A percentile compares a stretch with the other conserved stretches of the same genome.
phyloP scores from a whole-genome alignment of 192 early-diverging fungal species.

The Spinellus fusiger region DNA sequence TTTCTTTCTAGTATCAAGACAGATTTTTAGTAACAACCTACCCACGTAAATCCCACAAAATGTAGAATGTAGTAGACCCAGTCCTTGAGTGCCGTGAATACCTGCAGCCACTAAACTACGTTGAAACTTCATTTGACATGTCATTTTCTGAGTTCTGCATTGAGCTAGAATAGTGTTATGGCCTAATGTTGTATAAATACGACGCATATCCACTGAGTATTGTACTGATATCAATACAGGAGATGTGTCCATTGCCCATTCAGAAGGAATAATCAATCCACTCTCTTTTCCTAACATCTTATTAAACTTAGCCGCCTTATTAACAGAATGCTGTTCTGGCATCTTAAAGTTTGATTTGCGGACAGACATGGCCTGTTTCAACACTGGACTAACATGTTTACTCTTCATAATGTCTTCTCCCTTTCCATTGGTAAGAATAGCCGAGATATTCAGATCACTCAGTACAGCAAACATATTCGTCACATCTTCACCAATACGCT shows the following conservation, averaged over 20 bases:
- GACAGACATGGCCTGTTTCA: constrained; percentile 49
- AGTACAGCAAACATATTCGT: constrained; percentile 53
- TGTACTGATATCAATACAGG: constrained; percentile 56
- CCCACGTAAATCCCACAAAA: constrained; percentile 34
- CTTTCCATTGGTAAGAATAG: constrained; percentile 54
- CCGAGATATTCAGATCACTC: constrained; percentile 52
- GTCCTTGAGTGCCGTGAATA: constrained; percentile 11
- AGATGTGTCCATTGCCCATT: constrained; percentile 39
- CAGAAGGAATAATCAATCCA: constrained; percentile 43
- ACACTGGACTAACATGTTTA: constrained; percentile 45
- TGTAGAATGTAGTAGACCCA: constrained; percentile 20
- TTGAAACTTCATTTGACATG: constrained; percentile 48
- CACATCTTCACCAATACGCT: constrained; percentile 65
- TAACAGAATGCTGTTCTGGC: constrained; percentile 54
- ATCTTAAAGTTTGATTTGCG: constrained; percentile 26
- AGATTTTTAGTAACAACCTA: too few species aligned
- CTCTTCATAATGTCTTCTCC: constrained; percentile 64
- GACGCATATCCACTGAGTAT: constrained; percentile 42
- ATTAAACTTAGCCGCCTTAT: constrained; percentile 61
- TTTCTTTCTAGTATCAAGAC: too few species aligned
- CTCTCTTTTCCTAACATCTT: constrained; percentile 55
- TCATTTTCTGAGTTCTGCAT: constrained; percentile 55
- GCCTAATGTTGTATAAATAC: constrained; percentile 38
- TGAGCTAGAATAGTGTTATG: constrained; percentile 53
- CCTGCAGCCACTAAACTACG: constrained; percentile 35